Evolutionary conservation across 306 rosid species (phyloP), one percentile per base, ranked within the genome.

Genomic region (Arachis stenosperma): DNA sequence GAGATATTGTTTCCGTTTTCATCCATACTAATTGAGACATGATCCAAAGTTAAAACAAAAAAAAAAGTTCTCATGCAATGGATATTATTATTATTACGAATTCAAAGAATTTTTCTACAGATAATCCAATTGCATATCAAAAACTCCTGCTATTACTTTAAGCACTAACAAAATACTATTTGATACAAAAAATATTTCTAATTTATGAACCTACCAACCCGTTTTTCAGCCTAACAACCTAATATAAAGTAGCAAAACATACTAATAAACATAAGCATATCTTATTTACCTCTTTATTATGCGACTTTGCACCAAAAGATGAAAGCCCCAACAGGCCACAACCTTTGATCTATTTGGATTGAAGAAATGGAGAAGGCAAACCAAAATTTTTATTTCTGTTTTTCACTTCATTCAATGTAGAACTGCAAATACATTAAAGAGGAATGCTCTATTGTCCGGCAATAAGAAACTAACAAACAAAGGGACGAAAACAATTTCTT

Each of bases 211-310:
- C 27, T 22, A 22, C 27, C 27, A 22, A 22, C 27, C 27, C 27
- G 27, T 22, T 22, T 22, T 22, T 22, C 27, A 22, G 27, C 27
- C 27, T 22, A 22, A 22, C 27, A 22, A 22, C 27, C 27, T 22
- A 22, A 22, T 22, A 22, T 22, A 22, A 22, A 22, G 27, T 22
- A 22, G 27, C 27, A 22, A 22, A 22, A 22, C 27, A 22, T 22
- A 42, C 27, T 17, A 33, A 10, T 11, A 58, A 39, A 61, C 27
- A 7, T n/a, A 0, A n/a, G 12, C 13, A 36, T 36, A 60, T 33
- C 55, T 53, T 13, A n/a, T 40, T 63, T 71, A 78, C 78, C 78
- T 78, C 50, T 65, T 65, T 2, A 46, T 47, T 36, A 8, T 27
- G 8, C 5, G 40, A 56, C 39, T 64, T 62, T 36, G 73, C 60